Evolutionary conservation across 2,329 filamentous ascomycete genomes (phyloP).

Genomic region (Trichoderma pleuroti): DNA sequence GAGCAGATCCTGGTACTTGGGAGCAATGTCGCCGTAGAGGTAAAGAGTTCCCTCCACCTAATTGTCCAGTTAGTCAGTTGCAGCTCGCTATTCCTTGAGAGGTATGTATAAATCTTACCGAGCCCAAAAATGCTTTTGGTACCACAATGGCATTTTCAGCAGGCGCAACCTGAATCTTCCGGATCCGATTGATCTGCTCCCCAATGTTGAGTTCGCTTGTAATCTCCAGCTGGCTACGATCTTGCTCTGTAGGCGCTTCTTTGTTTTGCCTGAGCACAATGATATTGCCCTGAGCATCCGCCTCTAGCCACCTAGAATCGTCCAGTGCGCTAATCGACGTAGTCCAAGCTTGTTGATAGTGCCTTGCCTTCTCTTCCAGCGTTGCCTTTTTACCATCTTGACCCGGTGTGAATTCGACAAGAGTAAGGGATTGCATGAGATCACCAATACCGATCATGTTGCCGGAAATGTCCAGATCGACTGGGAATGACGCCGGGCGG

Average conservation of each 20-base stretch:
- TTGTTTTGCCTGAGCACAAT: slow-evolving; percentile 72
- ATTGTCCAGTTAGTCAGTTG: background rate
- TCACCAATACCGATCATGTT: slow-evolving; percentile 81
- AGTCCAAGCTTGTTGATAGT: slow-evolving; percentile 78
- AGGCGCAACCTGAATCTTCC: slow-evolving; percentile 65
- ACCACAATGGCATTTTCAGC: slow-evolving; percentile 64
- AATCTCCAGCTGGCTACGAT: slow-evolving; percentile 66
- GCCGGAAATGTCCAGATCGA: slow-evolving; percentile 72
- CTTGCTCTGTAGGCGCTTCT: slow-evolving; percentile 69
- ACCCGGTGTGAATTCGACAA: slow-evolving; percentile 67
- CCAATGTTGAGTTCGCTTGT: slow-evolving; percentile 81
- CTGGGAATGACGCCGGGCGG: slow-evolving; percentile 77
- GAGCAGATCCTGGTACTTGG: slow-evolving; percentile 71
- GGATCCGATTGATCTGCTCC: slow-evolving; percentile 89
- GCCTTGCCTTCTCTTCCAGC: slow-evolving; percentile 71
- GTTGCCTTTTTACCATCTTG: slow-evolving; percentile 55
- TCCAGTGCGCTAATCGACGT: slow-evolving; percentile 74
- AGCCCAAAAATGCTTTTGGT: slow-evolving; percentile 83
- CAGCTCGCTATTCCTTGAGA: background rate
- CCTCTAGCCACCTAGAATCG: slow-evolving; percentile 72
- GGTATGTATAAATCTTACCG: slow-evolving; percentile 53
- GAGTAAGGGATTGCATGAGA: slow-evolving; percentile 85
- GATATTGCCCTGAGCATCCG: slow-evolving; percentile 85
- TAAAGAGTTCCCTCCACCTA: slow-evolving; percentile 90
- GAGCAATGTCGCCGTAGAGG: slow-evolving; percentile 76